These are phyloP conservation scores for Aspergillus pseudonomiae DNA, from an alignment of 2,329 filamentous ascomycete genomes.

Conservation along the genomic window DNA sequence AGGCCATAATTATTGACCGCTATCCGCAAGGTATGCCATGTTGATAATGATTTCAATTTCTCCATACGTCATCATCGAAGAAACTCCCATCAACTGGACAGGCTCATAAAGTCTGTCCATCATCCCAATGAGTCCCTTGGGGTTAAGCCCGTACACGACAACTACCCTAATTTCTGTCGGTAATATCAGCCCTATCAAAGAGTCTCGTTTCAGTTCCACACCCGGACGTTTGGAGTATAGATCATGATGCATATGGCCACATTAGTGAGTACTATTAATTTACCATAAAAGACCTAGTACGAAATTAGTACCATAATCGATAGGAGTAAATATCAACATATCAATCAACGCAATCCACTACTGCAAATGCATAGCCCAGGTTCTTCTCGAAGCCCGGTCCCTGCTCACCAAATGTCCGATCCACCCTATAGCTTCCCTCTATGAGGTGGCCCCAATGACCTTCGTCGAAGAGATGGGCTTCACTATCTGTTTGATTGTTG, in stretches of 20 bases:
- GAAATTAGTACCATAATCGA: not conserved
- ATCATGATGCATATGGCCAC: not conserved
- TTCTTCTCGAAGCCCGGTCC: slow-evolving; percentile 4
- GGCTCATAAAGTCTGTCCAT: not conserved
- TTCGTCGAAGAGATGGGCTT: not conserved
- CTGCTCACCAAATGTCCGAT: slow-evolving; percentile 3
- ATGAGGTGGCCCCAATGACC: slow-evolving; percentile 3
- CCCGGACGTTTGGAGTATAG: not conserved
- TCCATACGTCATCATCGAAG: not conserved
- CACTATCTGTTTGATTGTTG: not conserved
- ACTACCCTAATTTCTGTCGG: not conserved
- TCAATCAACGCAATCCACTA: slow-evolving; percentile 6
- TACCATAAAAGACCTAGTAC: not conserved
- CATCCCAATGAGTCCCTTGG: not conserved
- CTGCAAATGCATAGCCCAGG: slow-evolving; percentile 13
- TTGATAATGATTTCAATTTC: not conserved
- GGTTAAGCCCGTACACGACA: not conserved
- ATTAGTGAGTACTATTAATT: not conserved
- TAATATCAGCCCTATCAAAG: slow-evolving; percentile 3
- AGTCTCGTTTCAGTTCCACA: not conserved
- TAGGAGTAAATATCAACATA: not conserved
- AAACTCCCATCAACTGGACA: not conserved
- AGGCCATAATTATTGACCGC: not conserved
- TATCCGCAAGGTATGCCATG: not conserved
- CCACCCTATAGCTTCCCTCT: not conserved